Evolutionary conservation across 2,329 filamentous ascomycete genomes (phyloP), one percentile per base, ranked within the genome.

Genomic region (Emmonsiellopsis sp.): DNA sequence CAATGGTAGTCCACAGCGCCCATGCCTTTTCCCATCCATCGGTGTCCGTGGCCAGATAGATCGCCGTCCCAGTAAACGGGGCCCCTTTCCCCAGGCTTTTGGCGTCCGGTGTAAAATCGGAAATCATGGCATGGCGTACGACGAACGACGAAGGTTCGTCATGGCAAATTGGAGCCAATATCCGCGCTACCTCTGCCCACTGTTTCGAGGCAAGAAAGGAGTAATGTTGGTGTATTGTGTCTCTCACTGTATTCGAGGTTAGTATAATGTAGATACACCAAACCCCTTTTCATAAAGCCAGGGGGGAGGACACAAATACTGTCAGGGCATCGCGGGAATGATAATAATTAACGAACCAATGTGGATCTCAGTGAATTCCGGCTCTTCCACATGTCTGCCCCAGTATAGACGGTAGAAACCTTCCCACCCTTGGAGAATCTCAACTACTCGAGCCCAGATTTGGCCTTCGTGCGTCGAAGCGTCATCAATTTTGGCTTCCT

Each of bases 61-160:
- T 62, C 5, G 66, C 65, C 7, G 64, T 67, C 1, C 66, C 67
- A 2, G 63, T 65, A 20, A 68, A 59, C 4, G 62, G 62, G 11
- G 63, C 59, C 2, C 55, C 57, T 3, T 59, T 55, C 9, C 58
- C 58, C n/a, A 63, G 54, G 15, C 53, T 55, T 51, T 58, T 54
- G 11, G 59, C 55, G n/a, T 59, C 50, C 26, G 56, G 57, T 3
- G 63, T 63, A 52, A 64, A 65, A 31, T 65, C 55, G 7, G 56
- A 53, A 11, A 70, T 58, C 51, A 57, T 60, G 45, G 57, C 50
- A 54, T 63, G 59, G 47, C 62, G 59, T 50, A 60, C 42, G 52
- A 46, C 37, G 37, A 43, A 41, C 26, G n/a, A 48, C 5, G 47
- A 51, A 13, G 57, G 45, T 31, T 37, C 47, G 1, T 37, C 40